phyloP scores from a whole-genome alignment of 148 eudicot species.

The Fagopyrum esculentum region DNA sequence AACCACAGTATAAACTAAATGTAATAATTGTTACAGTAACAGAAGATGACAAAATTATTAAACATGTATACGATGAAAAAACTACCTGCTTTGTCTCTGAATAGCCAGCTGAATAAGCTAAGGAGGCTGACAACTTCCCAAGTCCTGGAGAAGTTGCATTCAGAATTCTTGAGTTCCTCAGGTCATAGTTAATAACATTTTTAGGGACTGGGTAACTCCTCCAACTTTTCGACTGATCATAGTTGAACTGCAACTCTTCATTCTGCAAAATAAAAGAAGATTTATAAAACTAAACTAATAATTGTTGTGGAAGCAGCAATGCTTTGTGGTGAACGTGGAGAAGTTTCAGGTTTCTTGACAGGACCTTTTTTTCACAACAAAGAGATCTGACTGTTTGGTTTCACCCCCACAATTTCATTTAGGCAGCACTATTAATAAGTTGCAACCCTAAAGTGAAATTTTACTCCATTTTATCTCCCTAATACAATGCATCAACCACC shows the following conservation, averaged over 20 bases:
- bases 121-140: conserved; percentile 71
- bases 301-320: neutral
- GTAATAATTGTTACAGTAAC: neutral
- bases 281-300: neutral
- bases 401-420: neutral
- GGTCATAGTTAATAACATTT: conserved; percentile 34
- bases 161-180: conserved; percentile 44
- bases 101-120: conserved; percentile 45
- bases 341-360: neutral
- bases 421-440: neutral
- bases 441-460: neutral
- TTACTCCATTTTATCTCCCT: neutral
- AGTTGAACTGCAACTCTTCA: conserved; percentile 60
- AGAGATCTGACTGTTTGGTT: neutral
- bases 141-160: conserved; percentile 52
- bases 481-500: conserved; percentile 4
- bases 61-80: conserved; percentile 4
- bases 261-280: conserved; percentile 29
- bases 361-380: neutral
- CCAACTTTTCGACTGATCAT: conserved; percentile 57
- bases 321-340: neutral
- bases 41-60: conserved; percentile 1
- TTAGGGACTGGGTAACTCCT: conserved; percentile 46
- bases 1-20: neutral
- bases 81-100: conserved; percentile 50